A percentile compares a stretch with the other conserved stretches of the same genome.
Conservation (phyloP, 73 alveolate species). For the Stentor roeselii region DNA sequence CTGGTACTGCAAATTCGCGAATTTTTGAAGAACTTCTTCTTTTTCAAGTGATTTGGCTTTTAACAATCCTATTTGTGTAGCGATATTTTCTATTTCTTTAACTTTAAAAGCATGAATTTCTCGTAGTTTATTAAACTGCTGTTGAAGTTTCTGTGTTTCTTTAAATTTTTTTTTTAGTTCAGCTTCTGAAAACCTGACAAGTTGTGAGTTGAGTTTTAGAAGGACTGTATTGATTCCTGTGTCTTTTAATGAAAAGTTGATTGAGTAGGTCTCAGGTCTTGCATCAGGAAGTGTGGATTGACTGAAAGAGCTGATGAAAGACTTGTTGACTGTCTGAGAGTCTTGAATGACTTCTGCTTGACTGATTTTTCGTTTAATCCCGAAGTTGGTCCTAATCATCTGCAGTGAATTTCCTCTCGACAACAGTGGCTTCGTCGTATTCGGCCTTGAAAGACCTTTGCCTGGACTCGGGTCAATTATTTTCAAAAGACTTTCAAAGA, state of each 20-base stretch:
- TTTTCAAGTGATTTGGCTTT: not conserved
- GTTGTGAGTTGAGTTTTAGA: not conserved
- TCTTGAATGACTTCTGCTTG: not conserved
- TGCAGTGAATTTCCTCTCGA: not conserved
- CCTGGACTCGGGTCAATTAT: not conserved
- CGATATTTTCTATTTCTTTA: not conserved
- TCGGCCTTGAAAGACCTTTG: not conserved
- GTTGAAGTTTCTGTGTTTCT: not conserved
- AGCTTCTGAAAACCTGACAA: not conserved
- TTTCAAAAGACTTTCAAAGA: not conserved
- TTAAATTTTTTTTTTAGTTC: not conserved
- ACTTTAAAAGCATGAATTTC: not conserved
- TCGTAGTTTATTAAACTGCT: not conserved
- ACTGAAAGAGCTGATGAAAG: not conserved
- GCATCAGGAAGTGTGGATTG: not conserved
- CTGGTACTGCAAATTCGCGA: not conserved
- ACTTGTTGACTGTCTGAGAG: not conserved
- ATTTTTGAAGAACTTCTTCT: not conserved
- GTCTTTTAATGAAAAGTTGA: not conserved
- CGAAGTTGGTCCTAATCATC: not conserved
- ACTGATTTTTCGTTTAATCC: not conserved
- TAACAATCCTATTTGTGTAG: not conserved
- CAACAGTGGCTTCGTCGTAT: not conserved
- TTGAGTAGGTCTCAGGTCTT: not conserved
- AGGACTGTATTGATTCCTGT: not conserved